Conservation (phyloP, 257 asterid species). For the Penstemon eatonii region DNA sequence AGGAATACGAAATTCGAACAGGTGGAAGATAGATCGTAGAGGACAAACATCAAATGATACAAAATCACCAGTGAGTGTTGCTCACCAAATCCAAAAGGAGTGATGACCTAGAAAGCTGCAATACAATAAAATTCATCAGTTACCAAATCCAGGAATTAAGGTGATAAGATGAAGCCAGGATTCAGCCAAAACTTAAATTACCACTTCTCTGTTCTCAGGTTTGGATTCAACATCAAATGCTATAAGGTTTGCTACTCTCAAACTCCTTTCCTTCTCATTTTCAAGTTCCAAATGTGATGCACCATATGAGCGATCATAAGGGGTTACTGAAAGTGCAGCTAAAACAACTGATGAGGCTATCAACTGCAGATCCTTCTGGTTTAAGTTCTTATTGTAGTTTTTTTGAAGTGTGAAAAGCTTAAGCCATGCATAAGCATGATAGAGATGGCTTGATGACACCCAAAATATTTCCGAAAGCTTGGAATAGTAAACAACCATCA, state of each 20-base stretch:
- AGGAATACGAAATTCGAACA: neutral
- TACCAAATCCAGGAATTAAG: neutral
- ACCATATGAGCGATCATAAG: slow-evolving; percentile 63
- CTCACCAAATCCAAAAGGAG: slow-evolving; percentile 83
- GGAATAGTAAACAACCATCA: slow-evolving; percentile 82
- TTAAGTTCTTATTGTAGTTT: slow-evolving; percentile 76
- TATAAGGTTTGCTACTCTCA: slow-evolving; percentile 63
- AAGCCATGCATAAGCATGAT: slow-evolving; percentile 98
- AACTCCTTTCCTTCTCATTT: slow-evolving; percentile 74
- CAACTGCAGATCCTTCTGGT: slow-evolving; percentile 87
- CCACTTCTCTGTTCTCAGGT: slow-evolving; percentile 66
- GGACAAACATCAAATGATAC: neutral
- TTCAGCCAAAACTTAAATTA: slow-evolving; percentile 29
- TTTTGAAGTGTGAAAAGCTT: slow-evolving; percentile 89
- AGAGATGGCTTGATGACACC: slow-evolving; percentile 82
- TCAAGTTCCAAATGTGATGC: slow-evolving; percentile 85
- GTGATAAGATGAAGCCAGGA: slow-evolving; percentile 17
- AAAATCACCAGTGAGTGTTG: slow-evolving; percentile 12
- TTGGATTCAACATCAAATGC: slow-evolving; percentile 75
- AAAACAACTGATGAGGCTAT: slow-evolving; percentile 81
- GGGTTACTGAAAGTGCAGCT: slow-evolving; percentile 89
- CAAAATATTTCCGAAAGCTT: slow-evolving; percentile 90
- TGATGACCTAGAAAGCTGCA: slow-evolving; percentile 85
- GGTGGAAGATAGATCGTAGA: too few species aligned
- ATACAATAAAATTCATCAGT: slow-evolving; percentile 28